Evolutionary conservation across 2,329 filamentous ascomycete genomes (phyloP).

Genomic region (Ceratocystis variospora): DNA sequence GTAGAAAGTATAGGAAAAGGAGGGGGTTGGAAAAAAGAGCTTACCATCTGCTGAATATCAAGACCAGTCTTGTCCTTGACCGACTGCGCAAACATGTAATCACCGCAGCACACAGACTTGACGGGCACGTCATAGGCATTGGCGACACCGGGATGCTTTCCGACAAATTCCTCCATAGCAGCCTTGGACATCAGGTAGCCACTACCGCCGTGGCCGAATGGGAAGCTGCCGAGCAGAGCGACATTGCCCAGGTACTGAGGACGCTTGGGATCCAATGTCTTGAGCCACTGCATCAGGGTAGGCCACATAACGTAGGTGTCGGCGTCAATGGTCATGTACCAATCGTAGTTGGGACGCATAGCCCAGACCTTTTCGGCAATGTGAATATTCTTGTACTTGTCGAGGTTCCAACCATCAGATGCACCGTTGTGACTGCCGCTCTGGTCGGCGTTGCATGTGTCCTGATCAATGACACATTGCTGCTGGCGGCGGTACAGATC

Average conservation of each 20-base stretch:
- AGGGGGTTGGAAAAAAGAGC: conserved; percentile 22
- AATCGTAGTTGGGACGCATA: conserved; percentile 38
- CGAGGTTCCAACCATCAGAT: conserved; percentile 38
- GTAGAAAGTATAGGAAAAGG: neutral
- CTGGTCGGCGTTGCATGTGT: conserved; percentile 30
- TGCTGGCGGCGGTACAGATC: conserved; percentile 35
- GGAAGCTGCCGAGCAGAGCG: conserved; percentile 29
- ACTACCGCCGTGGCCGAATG: conserved; percentile 43
- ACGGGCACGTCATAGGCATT: conserved; percentile 34
- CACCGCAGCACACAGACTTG: conserved; percentile 36
- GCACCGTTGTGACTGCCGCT: conserved; percentile 22
- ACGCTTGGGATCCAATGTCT: conserved; percentile 30
- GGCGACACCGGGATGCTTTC: conserved; percentile 31
- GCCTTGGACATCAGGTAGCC: conserved; percentile 40
- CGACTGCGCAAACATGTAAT: conserved; percentile 35
- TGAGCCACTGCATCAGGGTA: conserved; percentile 37
- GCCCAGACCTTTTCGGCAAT: conserved; percentile 42
- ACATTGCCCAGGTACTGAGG: conserved; percentile 39
- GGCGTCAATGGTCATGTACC: conserved; percentile 47
- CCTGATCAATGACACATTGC: conserved; percentile 33
- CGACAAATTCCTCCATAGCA: conserved; percentile 36
- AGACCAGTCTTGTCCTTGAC: conserved; percentile 33
- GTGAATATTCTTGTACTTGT: conserved; percentile 50
- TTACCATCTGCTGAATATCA: conserved; percentile 31
- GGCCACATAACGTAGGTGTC: conserved; percentile 45